phyloP scores from a whole-genome alignment of 2,329 filamentous ascomycete species.

The Aquanectria penicillioides region DNA sequence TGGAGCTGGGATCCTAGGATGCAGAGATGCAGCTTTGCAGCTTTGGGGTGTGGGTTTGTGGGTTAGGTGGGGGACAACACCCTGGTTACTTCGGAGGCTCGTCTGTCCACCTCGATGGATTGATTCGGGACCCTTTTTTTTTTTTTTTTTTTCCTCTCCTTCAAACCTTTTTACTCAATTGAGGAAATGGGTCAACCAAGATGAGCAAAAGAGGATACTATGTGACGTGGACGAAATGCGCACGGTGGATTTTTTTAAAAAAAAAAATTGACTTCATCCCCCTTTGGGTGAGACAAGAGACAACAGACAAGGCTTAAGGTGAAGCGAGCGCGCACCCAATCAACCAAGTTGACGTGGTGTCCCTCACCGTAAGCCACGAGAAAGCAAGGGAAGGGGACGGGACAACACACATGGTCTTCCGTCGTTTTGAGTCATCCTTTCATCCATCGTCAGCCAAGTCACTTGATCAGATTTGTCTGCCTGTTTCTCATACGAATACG shows the following conservation, averaged over 20 bases:
- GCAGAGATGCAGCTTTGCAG: constrained; percentile 10
- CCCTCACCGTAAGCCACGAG: background rate
- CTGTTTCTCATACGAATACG: constrained; percentile 33
- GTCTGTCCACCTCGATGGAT: constrained; percentile 32
- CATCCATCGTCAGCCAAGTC: constrained; percentile 3
- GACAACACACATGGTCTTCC: constrained; percentile 6
- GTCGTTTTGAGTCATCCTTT: constrained; percentile 3
- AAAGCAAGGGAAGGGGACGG: background rate
- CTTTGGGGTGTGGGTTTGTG: constrained; percentile 28
- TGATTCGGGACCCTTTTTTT: constrained; percentile 9
- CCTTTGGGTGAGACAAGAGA: background rate
- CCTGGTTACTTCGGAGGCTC: constrained; percentile 31
- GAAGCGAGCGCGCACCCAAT: background rate
- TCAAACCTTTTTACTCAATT: constrained; percentile 3
- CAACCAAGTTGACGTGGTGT: constrained; percentile 7
- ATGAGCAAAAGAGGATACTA: background rate
- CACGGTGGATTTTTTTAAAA: background rate
- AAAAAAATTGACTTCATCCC: background rate
- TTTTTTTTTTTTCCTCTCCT: background rate
- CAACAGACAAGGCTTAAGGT: background rate
- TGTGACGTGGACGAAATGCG: constrained; percentile 8
- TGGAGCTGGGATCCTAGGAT: constrained; percentile 1
- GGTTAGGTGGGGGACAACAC: constrained; percentile 33
- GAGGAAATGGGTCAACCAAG: background rate
- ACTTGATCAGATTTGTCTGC: constrained; percentile 14